Evolutionary conservation across 352 stramenopile genomes (phyloP).

Genomic region (Pythium phragmitis): DNA sequence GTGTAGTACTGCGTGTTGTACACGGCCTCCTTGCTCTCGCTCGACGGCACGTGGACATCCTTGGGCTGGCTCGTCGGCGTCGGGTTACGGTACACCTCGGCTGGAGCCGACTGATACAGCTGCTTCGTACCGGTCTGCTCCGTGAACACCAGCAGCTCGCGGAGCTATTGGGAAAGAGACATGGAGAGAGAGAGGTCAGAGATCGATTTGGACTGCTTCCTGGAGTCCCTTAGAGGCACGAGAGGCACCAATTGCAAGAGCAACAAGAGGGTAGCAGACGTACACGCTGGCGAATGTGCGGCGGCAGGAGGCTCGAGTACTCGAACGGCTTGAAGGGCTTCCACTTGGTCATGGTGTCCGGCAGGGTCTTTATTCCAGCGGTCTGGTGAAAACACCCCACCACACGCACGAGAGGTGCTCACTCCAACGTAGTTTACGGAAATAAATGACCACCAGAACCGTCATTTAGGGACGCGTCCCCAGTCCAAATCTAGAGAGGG

Average conservation of each 20-base stretch:
- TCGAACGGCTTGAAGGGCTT: conserved; percentile 83
- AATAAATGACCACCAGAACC: conserved; percentile 26
- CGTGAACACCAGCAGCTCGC: conserved; percentile 80
- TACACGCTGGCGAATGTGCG: conserved; percentile 68
- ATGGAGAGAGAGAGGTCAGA: background rate
- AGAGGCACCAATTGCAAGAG: background rate
- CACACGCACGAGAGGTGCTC: conserved; percentile 13
- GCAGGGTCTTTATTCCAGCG: conserved; percentile 14
- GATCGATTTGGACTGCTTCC: conserved; percentile 2
- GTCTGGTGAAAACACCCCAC: conserved; percentile 20
- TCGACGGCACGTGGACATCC: conserved; percentile 67
- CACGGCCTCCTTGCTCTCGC: conserved; percentile 68
- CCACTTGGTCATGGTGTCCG: conserved; percentile 69
- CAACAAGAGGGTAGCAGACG: background rate
- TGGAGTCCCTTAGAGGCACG: background rate
- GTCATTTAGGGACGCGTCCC: conserved; percentile 20
- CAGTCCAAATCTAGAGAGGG: background rate
- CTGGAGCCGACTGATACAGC: conserved; percentile 61
- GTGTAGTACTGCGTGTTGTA: conserved; percentile 92
- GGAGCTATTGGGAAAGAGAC: conserved; percentile 40
- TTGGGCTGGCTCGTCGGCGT: conserved; percentile 68
- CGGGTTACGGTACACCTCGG: conserved; percentile 76
- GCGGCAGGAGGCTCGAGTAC: conserved; percentile 71
- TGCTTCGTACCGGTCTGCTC: conserved; percentile 76
- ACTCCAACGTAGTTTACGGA: conserved; percentile 11